Conservation (phyloP, 345 rosid genomes). For the Pelargonium nanum region DNA sequence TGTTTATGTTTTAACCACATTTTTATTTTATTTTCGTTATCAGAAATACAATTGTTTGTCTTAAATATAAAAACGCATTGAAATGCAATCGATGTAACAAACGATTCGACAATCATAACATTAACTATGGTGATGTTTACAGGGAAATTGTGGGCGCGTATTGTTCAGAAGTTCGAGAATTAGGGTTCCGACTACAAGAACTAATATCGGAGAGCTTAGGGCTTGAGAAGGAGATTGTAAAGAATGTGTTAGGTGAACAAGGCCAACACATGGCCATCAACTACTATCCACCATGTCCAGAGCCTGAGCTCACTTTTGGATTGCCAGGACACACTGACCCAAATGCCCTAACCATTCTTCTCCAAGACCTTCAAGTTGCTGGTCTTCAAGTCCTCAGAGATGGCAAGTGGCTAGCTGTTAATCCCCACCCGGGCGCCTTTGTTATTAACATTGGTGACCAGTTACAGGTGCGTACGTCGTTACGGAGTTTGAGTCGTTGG, state of each 20-base stretch:
- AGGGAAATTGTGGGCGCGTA: slow-evolving; percentile 60
- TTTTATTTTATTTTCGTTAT: too few relatives aligned
- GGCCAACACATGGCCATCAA: slow-evolving; percentile 96
- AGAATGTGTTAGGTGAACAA: slow-evolving; percentile 55
- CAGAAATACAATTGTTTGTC: too few relatives aligned
- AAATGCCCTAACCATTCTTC: slow-evolving; percentile 68
- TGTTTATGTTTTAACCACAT: too few relatives aligned
- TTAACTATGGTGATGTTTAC: neutral
- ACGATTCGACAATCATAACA: too few relatives aligned
- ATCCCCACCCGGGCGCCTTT: slow-evolving; percentile 67
- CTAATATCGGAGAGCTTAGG: slow-evolving; percentile 88
- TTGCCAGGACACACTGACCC: slow-evolving; percentile 92
- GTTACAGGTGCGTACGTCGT: slow-evolving; percentile 53
- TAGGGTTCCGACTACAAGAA: slow-evolving; percentile 53
- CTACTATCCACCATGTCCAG: slow-evolving; percentile 83
- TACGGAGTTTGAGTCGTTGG: too few relatives aligned
- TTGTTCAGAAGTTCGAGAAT: slow-evolving; percentile 46
- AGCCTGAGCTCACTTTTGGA: slow-evolving; percentile 86
- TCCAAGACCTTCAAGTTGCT: slow-evolving; percentile 61
- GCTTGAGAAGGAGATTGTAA: slow-evolving; percentile 43
- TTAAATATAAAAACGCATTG: too few relatives aligned
- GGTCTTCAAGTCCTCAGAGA: slow-evolving; percentile 84
- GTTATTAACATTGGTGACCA: slow-evolving; percentile 91
- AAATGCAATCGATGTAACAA: too few relatives aligned
- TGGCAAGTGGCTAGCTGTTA: slow-evolving; percentile 66